Percentiles rank a stretch among this genome's conserved stretches.
These are phyloP conservation scores for Penicillium concentricum DNA, from an alignment of 2,329 filamentous ascomycete species.

Conservation along the genomic window DNA sequence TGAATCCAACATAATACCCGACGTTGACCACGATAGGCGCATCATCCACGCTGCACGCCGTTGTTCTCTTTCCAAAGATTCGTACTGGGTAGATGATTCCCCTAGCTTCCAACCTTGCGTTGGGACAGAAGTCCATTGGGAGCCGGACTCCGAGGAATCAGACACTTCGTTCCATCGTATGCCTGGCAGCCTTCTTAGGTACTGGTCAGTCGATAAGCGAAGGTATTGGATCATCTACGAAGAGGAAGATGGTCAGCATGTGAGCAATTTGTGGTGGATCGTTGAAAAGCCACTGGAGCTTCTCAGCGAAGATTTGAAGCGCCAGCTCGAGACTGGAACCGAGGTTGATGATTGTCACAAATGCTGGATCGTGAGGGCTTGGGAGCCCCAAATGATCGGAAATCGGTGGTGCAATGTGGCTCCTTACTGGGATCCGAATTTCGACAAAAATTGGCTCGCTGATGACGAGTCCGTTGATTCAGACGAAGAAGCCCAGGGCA, in stretches of 20 bases:
- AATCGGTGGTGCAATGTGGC: background rate
- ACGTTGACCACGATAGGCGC: background rate
- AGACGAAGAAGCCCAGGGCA: background rate
- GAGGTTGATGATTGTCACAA: slow-evolving; percentile 5
- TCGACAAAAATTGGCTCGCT: slow-evolving; percentile 9
- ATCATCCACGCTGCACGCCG: slow-evolving; percentile 7
- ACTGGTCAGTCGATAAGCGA: slow-evolving; percentile 11
- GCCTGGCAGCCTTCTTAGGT: slow-evolving; percentile 1
- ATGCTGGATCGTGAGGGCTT: slow-evolving; percentile 8
- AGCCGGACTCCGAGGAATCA: background rate
- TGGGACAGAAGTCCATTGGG: slow-evolving; percentile 5
- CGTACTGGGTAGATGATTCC: slow-evolving; percentile 6
- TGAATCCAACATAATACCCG: slow-evolving; percentile 7
- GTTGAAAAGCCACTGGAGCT: slow-evolving; percentile 12
- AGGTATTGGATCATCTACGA: slow-evolving; percentile 7
- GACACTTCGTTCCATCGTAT: slow-evolving; percentile 6
- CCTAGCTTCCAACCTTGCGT: slow-evolving; percentile 1
- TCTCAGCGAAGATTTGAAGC: slow-evolving; percentile 4
- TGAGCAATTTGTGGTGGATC: slow-evolving; percentile 6
- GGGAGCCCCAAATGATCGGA: slow-evolving; percentile 3
- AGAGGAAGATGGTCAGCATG: background rate
- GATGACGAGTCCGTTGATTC: slow-evolving; percentile 10
- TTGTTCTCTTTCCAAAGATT: slow-evolving; percentile 2
- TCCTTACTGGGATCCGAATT: slow-evolving; percentile 12
- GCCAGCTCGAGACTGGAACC: background rate